Conservation (phyloP, 805 yeast genomes). For the Saccharomyces mikatae region DNA sequence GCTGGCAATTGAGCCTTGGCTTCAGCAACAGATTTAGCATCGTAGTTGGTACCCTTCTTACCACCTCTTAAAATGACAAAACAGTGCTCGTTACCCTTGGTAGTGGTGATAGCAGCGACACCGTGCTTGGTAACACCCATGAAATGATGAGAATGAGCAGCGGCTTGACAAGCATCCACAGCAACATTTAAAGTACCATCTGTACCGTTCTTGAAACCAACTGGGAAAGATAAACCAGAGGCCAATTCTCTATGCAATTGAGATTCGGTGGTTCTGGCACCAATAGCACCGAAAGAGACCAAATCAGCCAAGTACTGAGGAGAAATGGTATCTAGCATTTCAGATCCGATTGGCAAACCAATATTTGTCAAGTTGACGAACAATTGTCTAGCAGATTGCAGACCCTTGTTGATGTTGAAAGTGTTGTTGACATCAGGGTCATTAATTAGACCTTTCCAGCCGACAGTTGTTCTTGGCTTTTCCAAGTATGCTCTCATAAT, state of each 20-base stretch:
- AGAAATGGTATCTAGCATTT: slow-evolving; percentile 95
- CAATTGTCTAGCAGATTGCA: slow-evolving; percentile 76
- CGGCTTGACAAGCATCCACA: slow-evolving; percentile 87
- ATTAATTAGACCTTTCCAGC: slow-evolving; percentile 97
- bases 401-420: slow-evolving; percentile 91
- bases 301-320: slow-evolving; percentile 92
- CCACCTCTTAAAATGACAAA: slow-evolving; percentile 96
- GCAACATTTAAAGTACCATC: slow-evolving; percentile 93
- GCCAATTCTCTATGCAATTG: slow-evolving; percentile 96
- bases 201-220: slow-evolving; percentile 97
- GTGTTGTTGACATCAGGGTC: slow-evolving; percentile 93
- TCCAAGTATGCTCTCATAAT: slow-evolving; percentile 97
- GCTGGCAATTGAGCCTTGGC: slow-evolving; percentile 58
- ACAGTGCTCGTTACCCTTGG: slow-evolving; percentile 91
- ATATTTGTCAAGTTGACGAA: slow-evolving; percentile 64
- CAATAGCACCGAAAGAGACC: slow-evolving; percentile 92
- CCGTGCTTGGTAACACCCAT: slow-evolving; percentile 97
- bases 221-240: slow-evolving; percentile 96
- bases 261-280: slow-evolving; percentile 98
- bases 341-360: slow-evolving; percentile 90
- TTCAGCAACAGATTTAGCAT: slow-evolving; percentile 62
- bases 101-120: slow-evolving; percentile 89
- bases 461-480: slow-evolving; percentile 97
- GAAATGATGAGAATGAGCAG: slow-evolving; percentile 88
- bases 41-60: slow-evolving; percentile 87